Evolutionary conservation across 169 alveolate genomes (phyloP).

Genomic region (Ichthyophthirius multifiliis): DNA sequence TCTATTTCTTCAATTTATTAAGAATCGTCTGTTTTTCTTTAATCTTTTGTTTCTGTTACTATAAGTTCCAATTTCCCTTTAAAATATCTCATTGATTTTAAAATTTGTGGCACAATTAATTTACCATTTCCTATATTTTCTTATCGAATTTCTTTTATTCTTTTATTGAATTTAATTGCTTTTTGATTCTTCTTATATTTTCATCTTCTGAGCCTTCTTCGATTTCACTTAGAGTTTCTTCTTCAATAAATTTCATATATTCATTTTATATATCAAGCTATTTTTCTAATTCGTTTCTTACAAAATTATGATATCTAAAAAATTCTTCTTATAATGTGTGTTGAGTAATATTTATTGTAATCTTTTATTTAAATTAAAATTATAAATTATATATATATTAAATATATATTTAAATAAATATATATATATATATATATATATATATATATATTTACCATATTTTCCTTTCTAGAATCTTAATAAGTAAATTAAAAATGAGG

Average conservation of each 20-base stretch:
- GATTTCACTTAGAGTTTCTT: not conserved
- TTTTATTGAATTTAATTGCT: not conserved
- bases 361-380: not conserved
- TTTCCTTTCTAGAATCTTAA: slow-evolving; percentile 6
- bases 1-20: not conserved
- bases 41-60: not conserved
- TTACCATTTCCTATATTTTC: slow-evolving; percentile 2
- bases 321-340: not conserved
- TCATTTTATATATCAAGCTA: not conserved
- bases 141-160: not conserved
- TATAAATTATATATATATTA: no score
- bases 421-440: not conserved
- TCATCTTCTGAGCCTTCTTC: not conserved
- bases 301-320: not conserved
- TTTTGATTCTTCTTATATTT: not conserved
- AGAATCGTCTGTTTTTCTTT: not conserved
- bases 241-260: not conserved
- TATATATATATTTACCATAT: not conserved
- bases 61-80: not conserved
- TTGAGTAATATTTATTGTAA: not conserved
- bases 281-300: not conserved
- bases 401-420: no score
- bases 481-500: not conserved
- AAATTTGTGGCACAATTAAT: not conserved
- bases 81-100: not conserved